A percentile compares a stretch with the other conserved stretches of the same genome.
phyloP scores from a whole-genome alignment of 108 stramenopile genomes.

The Cylindrotheca closterium region DNA sequence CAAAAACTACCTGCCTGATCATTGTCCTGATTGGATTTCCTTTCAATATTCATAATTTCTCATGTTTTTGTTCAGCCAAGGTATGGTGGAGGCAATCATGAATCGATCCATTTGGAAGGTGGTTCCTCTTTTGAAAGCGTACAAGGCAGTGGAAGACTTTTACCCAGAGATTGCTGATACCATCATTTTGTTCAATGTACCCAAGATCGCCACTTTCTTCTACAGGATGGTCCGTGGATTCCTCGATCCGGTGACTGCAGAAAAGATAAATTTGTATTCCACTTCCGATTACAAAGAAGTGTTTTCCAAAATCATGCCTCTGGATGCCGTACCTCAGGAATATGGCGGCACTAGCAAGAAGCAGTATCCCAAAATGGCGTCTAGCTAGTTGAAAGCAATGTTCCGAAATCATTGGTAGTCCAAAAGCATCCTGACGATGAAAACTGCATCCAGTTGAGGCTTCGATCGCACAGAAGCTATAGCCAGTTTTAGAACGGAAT shows the following conservation, averaged over 20 bases:
- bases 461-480: too few relatives aligned
- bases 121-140: neutral
- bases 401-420: too few relatives aligned
- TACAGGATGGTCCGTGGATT: neutral
- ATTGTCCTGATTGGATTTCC: neutral
- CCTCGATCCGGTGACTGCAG: neutral
- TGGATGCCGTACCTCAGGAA: neutral
- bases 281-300: neutral
- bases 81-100: neutral
- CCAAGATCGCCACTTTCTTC: neutral
- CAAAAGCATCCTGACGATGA: too few relatives aligned
- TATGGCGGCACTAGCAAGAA: neutral
- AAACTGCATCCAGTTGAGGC: too few relatives aligned
- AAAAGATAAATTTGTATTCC: neutral
- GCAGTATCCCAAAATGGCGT: neutral
- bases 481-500: too few relatives aligned
- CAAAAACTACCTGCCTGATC: neutral
- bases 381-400: too few relatives aligned
- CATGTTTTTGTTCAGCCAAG: neutral
- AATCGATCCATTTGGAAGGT: slow-evolving; percentile 1
- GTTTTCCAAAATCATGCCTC: neutral
- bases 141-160: neutral
- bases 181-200: neutral
- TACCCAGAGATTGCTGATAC: neutral
- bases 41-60: neutral